These are phyloP conservation scores for Nicotiana benthamiana DNA, from an alignment of 257 asterid genomes.

Conservation along the genomic window DNA sequence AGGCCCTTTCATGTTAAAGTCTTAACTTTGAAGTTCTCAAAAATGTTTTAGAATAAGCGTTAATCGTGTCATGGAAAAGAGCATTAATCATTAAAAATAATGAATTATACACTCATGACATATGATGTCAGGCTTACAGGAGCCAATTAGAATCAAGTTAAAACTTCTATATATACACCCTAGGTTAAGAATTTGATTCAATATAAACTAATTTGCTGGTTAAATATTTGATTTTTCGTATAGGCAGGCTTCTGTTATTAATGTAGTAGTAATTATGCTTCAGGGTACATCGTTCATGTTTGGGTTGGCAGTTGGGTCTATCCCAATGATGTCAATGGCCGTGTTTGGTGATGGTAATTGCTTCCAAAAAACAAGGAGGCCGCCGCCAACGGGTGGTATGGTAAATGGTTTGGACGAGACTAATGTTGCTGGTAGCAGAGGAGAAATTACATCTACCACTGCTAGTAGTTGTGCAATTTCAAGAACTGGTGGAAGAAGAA, in stretches of 20 bases:
- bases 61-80: neutral
- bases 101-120: neutral
- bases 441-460: neutral
- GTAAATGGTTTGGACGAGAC: neutral
- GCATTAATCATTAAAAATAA: neutral
- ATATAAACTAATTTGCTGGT: neutral
- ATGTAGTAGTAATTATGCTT: neutral
- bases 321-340: conserved; percentile 10
- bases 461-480: neutral
- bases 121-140: neutral
- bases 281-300: conserved; percentile 2
- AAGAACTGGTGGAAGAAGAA: neutral
- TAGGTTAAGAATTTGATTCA: neutral
- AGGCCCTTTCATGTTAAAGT: neutral
- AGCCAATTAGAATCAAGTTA: neutral
- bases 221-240: neutral
- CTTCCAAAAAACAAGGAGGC: neutral
- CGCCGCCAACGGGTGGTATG: neutral
- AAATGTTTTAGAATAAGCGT: neutral
- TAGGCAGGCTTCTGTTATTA: neutral
- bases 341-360: conserved; percentile 1
- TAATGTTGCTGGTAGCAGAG: neutral
- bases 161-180: neutral
- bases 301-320: conserved; percentile 4
- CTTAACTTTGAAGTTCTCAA: neutral